Conservation (phyloP, 495 filamentous ascomycete genomes). For the Trichoderma asperelloides region DNA sequence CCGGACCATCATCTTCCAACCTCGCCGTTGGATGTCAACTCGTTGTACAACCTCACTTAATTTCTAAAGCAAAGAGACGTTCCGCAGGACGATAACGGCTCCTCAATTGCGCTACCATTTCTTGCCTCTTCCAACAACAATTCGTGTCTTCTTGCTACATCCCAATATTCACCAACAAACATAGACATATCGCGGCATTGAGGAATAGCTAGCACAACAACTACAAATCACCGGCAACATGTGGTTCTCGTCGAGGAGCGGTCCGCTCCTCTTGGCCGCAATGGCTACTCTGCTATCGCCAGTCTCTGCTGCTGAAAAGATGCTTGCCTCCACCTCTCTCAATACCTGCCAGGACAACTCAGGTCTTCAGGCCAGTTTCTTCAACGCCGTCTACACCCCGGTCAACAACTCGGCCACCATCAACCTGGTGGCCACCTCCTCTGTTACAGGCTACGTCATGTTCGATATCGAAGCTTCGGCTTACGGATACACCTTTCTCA, state of each 20-base stretch:
- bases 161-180: not conserved
- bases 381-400: constrained; percentile 73
- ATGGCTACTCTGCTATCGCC: constrained; percentile 24
- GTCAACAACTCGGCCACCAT: constrained; percentile 62
- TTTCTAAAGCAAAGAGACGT: not conserved
- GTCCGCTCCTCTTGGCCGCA: constrained; percentile 25
- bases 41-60: not conserved
- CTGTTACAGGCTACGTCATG: constrained; percentile 74
- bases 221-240: constrained; percentile 16
- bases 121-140: not conserved
- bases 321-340: constrained; percentile 65
- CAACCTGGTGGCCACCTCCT: constrained; percentile 73
- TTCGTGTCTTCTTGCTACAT: not conserved
- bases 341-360: constrained; percentile 70
- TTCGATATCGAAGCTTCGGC: constrained; percentile 70
- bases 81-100: constrained; percentile 6
- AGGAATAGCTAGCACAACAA: not conserved
- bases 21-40: not conserved
- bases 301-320: constrained; percentile 25
- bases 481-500: constrained; percentile 67
- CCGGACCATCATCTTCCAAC: not conserved
- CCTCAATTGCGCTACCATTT: not conserved
- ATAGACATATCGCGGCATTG: not conserved
- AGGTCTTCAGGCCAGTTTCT: constrained; percentile 73
- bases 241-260: constrained; percentile 23